These are phyloP conservation scores for Taphrina sp. DNA, from an alignment of 1,139 yeast genomes.

Conservation along the genomic window DNA sequence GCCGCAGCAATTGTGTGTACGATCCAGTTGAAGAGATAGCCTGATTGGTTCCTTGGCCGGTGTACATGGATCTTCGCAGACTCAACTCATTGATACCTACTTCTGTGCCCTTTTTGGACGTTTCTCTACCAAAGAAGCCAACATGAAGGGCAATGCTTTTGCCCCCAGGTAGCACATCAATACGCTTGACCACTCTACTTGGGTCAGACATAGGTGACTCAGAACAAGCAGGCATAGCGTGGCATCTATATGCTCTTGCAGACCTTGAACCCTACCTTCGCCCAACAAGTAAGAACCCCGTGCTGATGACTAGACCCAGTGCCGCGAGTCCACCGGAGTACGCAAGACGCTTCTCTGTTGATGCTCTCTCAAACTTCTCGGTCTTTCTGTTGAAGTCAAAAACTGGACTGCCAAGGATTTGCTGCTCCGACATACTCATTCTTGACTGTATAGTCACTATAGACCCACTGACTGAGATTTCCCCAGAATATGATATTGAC, in stretches of 20 bases:
- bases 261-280: background rate
- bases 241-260: no score
- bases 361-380: slow-evolving; percentile 14
- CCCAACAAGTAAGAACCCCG: slow-evolving; percentile 23
- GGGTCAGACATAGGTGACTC: background rate
- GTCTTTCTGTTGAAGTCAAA: slow-evolving; percentile 1
- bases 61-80: slow-evolving; percentile 12
- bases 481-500: slow-evolving; percentile 30
- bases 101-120: slow-evolving; percentile 3
- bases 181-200: slow-evolving; percentile 12
- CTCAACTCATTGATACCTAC: slow-evolving; percentile 16
- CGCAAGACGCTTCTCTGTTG: slow-evolving; percentile 1
- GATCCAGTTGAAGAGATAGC: slow-evolving; percentile 19
- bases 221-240: background rate
- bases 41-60: slow-evolving; percentile 22
- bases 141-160: slow-evolving; percentile 4
- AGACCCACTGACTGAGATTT: slow-evolving; percentile 23
- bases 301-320: slow-evolving; percentile 19
- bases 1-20: slow-evolving; percentile 17
- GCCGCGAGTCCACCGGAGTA: slow-evolving; percentile 15
- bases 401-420: no score
- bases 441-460: slow-evolving; percentile 19
- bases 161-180: slow-evolving; percentile 18
- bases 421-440: slow-evolving; percentile 1
- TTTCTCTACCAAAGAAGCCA: slow-evolving; percentile 5